phyloP scores from a whole-genome alignment of 208 protist species.

The Blechomonas ayalai region DNA sequence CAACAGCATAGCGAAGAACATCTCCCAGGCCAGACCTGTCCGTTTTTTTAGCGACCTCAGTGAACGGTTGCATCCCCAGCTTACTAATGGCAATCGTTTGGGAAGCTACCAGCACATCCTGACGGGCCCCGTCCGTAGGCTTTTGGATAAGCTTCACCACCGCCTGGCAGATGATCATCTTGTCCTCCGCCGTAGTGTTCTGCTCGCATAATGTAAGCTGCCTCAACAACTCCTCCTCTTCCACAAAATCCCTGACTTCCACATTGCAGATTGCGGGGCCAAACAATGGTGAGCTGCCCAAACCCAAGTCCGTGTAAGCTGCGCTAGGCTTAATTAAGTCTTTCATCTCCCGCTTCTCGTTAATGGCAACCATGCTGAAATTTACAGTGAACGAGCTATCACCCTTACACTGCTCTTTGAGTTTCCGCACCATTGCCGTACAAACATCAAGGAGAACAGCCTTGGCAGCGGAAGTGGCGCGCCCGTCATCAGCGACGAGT shows the following conservation, averaged over 20 bases:
- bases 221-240: constrained; percentile 2
- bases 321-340: constrained; percentile 24
- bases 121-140: constrained; percentile 9
- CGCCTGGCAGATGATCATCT: constrained; percentile 30
- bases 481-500: constrained; percentile 31
- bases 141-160: constrained; percentile 42
- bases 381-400: constrained; percentile 11
- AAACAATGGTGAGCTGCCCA: constrained; percentile 42
- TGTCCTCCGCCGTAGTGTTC: constrained; percentile 7
- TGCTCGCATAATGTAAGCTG: constrained; percentile 12
- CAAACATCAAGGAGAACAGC: constrained; percentile 13
- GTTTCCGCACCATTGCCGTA: constrained; percentile 12
- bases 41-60: constrained; percentile 20
- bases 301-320: constrained; percentile 13
- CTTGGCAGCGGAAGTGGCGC: constrained; percentile 9
- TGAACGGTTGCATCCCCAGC: constrained; percentile 17
- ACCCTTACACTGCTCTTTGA: constrained; percentile 12
- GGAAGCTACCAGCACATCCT: constrained; percentile 37
- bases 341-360: constrained; percentile 13
- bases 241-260: neutral
- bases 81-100: constrained; percentile 30
- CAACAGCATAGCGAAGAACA: constrained; percentile 38
- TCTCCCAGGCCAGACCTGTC: constrained; percentile 10
- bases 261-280: constrained; percentile 23
- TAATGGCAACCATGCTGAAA: constrained; percentile 23